These are phyloP conservation scores for Dipteronia dyeriana DNA, from an alignment of 345 rosid species.

Conservation along the genomic window DNA sequence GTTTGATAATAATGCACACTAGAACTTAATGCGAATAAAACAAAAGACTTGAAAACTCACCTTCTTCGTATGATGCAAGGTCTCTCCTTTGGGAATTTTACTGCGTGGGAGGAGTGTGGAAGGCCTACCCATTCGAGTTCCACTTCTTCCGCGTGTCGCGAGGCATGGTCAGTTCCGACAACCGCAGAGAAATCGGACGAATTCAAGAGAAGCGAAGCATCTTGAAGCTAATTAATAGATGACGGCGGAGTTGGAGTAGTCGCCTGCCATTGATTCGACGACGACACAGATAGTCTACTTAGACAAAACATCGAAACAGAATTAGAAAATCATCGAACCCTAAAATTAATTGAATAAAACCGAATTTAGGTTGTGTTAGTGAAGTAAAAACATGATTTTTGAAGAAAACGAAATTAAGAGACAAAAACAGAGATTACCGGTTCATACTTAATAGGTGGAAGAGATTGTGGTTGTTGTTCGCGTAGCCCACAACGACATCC, in stretches of 20 bases:
- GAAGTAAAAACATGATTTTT: neutral
- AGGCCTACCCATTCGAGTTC: slow-evolving; percentile 38
- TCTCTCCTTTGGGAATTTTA: slow-evolving; percentile 73
- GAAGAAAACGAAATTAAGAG: neutral
- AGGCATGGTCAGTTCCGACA: too few relatives aligned
- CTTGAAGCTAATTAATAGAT: too few relatives aligned
- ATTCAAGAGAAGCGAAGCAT: too few relatives aligned
- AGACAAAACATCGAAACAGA: neutral
- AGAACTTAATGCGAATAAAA: neutral
- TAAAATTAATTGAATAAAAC: too few relatives aligned
- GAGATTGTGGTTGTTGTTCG: slow-evolving; percentile 24
- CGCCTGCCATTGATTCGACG: slow-evolving; percentile 32
- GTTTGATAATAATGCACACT: neutral
- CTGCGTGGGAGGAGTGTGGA: slow-evolving; percentile 45
- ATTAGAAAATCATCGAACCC: too few relatives aligned
- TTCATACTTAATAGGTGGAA: slow-evolving; percentile 23
- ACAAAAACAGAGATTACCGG: slow-evolving; percentile 31
- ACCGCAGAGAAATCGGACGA: too few relatives aligned
- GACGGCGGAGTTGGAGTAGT: too few relatives aligned
- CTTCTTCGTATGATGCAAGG: slow-evolving; percentile 47
- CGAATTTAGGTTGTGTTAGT: too few relatives aligned
- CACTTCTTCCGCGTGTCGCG: slow-evolving; percentile 72
- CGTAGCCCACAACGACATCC: slow-evolving; percentile 24
- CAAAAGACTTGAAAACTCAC: neutral
- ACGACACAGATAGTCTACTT: too few relatives aligned